Conservation (phyloP, 2,329 filamentous ascomycete genomes). For the Emericellopsis atlantica region DNA sequence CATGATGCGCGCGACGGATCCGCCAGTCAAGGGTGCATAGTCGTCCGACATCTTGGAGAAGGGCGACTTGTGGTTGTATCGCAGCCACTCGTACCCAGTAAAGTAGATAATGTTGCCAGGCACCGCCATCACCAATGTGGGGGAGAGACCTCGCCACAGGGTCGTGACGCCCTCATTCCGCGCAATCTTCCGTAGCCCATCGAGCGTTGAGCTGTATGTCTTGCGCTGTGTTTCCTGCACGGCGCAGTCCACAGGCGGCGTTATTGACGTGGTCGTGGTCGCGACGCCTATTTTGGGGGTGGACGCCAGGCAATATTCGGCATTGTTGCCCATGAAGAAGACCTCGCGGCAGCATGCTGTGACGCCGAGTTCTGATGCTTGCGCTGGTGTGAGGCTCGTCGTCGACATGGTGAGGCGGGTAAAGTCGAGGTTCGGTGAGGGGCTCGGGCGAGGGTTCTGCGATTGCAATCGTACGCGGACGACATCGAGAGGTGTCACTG, state of each 20-base stretch:
- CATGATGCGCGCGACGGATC: conserved; percentile 62
- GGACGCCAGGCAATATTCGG: conserved; percentile 68
- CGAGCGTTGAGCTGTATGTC: conserved; percentile 81
- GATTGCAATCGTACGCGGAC: conserved; percentile 92
- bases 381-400: conserved; percentile 53
- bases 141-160: conserved; percentile 87
- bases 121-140: conserved; percentile 85
- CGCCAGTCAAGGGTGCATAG: conserved; percentile 70
- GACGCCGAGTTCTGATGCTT: conserved; percentile 71
- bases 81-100: conserved; percentile 91
- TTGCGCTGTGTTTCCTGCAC: conserved; percentile 76
- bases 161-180: conserved; percentile 79
- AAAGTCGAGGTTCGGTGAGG: conserved; percentile 27
- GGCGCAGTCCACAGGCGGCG: conserved; percentile 55
- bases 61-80: conserved; percentile 61
- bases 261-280: conserved; percentile 25
- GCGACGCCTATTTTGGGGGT: conserved; percentile 35
- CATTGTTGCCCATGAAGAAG: conserved; percentile 85
- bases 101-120: conserved; percentile 98
- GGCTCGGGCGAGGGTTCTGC: conserved; percentile 38
- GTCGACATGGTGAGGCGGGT: conserved; percentile 42
- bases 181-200: conserved; percentile 88
- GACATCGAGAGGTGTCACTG: conserved; percentile 91
- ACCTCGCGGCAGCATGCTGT: conserved; percentile 94
- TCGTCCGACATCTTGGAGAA: conserved; percentile 53